A percentile compares a stretch with the other conserved stretches of the same genome.
These are phyloP conservation scores for Solanum pennellii DNA, from an alignment of 257 asterid genomes.

Conservation along the genomic window DNA sequence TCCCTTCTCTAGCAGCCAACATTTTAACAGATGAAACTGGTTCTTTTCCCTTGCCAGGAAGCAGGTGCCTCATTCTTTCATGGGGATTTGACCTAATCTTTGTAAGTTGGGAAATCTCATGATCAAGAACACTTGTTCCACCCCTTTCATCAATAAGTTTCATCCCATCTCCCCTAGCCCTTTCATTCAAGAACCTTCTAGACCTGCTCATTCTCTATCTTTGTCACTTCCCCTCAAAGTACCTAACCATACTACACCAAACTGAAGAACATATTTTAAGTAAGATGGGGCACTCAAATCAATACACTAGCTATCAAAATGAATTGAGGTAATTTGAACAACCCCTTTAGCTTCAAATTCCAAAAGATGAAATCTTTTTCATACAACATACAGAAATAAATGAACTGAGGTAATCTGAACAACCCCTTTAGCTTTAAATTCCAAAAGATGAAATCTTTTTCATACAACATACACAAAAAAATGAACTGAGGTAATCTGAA, in stretches of 20 bases:
- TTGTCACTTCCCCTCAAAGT: background rate
- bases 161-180: conserved; percentile 13
- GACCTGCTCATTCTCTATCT: conserved; percentile 39
- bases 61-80: conserved; percentile 16
- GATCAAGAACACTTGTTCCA: conserved; percentile 20
- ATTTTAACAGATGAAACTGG: conserved; percentile 71
- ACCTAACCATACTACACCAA: background rate
- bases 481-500: no score
- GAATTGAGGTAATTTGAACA: background rate
- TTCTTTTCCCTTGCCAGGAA: conserved; percentile 30
- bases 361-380: background rate
- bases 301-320: background rate
- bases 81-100: conserved; percentile 44
- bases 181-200: conserved; percentile 22
- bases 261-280: background rate
- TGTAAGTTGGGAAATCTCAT: conserved; percentile 55
- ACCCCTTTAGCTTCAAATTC: background rate
- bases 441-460: background rate
- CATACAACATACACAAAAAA: background rate
- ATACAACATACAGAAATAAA: background rate
- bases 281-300: background rate
- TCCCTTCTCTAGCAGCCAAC: conserved; percentile 74
- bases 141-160: conserved; percentile 4
- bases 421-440: background rate
- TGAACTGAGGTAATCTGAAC: background rate